Evolutionary conservation across 768 basidiomycete genomes (phyloP).

Genomic region (Panaeolus papilionaceus): DNA sequence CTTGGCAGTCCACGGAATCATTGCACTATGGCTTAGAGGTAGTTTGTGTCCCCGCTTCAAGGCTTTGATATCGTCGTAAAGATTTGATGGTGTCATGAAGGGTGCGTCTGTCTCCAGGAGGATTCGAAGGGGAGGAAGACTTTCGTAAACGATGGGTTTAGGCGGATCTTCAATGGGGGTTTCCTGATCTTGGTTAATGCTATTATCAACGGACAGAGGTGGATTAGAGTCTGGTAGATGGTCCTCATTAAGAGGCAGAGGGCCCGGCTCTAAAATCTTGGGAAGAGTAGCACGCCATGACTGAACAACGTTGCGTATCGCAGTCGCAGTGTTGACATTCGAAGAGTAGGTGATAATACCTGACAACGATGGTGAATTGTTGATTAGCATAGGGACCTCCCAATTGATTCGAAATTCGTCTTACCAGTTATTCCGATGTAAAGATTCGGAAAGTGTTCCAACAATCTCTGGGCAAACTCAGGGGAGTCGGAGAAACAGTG

Average conservation of each 20-base stretch:
- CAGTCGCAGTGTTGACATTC: constrained; percentile 71
- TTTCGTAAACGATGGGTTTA: not conserved
- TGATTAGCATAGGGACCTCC: not conserved
- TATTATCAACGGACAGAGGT: too few species aligned
- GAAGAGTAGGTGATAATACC: constrained; percentile 84
- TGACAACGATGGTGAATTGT: constrained; percentile 25
- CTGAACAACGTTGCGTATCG: constrained; percentile 59
- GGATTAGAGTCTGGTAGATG: too few species aligned
- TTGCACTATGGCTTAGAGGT: constrained; percentile 76
- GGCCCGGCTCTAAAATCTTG: not conserved
- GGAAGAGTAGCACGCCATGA: constrained; percentile 8
- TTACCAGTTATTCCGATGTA: constrained; percentile 83
- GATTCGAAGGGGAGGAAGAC: constrained; percentile 45
- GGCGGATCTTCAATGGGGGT: constrained; percentile 15
- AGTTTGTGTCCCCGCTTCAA: constrained; percentile 66
- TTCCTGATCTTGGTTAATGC: not conserved
- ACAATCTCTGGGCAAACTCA: constrained; percentile 70
- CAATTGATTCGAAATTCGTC: constrained; percentile 23
- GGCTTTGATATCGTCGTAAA: constrained; percentile 63
- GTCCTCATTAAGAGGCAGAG: not conserved
- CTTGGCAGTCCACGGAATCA: constrained; percentile 87
- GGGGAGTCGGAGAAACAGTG: constrained; percentile 91
- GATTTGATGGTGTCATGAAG: constrained; percentile 82
- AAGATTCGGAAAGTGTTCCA: constrained; percentile 81
- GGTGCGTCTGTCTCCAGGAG: constrained; percentile 89